Base-by-base conservation (phyloP, 441 rosid genomes). In the Manihot esculenta region DNA sequence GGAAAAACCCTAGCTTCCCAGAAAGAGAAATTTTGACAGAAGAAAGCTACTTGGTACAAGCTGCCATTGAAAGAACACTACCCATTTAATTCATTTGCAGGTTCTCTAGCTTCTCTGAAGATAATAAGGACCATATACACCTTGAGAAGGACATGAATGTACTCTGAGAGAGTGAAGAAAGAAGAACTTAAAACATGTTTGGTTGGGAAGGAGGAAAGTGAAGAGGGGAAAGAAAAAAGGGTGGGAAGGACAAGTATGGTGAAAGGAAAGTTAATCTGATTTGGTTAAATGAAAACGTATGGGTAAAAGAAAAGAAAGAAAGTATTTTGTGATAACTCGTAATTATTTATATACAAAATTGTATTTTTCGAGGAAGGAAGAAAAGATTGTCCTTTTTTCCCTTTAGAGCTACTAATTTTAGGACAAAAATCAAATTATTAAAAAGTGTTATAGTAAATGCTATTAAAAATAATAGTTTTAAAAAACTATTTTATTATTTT, bases 1-100 rank as follows among this genome's bases (percentile, higher is more conserved):
- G 72, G 38, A 26, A 67, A 59, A 71, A 69, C 76, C 69, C 68
- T 69, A 68, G 61, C n/a, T 64, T 58, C 60, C 56, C 55, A 35
- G 17, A 49, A 64, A 58, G 3, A 3, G 3, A 23, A 11, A 71
- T 35, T 24, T 24, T 26, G 42, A 3, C 14, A 23, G 44, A 62
- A 60, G 4, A 59, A 21, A n/a, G 54, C 47, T 49, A 64, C 21
- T 49, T 10, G 53, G 42, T 3, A 44, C 7, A 38, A 41, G 47
- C 27, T 13, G 65, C 63, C 64, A 60, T 45, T 60, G 64, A 69
- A 64, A 69, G 70, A 53, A 30, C 21, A 38, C 49, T 38, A 42
- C 71, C 44, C 62, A 20, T 47, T 62, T 66, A 11, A 15, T 3
- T 35, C 11, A 17, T 59, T 50, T n/a, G 53, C 45, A 44, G 47